Conservation (phyloP, 306 rosid species). For the Cucurbita pepo region DNA sequence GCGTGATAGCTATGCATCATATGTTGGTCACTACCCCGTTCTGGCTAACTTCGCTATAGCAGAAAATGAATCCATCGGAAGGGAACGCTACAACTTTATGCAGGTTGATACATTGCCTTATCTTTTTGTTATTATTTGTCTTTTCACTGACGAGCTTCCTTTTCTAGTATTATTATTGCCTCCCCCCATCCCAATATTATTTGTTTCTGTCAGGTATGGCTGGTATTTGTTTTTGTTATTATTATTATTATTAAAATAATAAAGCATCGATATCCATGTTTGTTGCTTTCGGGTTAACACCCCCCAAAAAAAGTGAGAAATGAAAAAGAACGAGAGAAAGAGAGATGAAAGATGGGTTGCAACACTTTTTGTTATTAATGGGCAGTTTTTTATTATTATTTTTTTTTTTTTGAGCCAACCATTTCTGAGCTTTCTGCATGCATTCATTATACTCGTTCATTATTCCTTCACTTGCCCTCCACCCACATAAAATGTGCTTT, state of each 20-base stretch:
- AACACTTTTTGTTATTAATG: background rate
- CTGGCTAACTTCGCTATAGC: constrained; percentile 66
- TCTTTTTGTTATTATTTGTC: background rate
- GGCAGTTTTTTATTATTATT: background rate
- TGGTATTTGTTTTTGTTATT: background rate
- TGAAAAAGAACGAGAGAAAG: background rate
- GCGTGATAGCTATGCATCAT: constrained; percentile 94
- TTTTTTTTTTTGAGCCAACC: background rate
- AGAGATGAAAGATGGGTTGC: background rate
- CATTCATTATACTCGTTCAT: background rate
- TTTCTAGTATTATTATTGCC: background rate
- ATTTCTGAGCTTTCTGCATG: background rate
- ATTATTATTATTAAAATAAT: background rate
- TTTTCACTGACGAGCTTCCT: background rate
- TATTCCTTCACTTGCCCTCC: background rate
- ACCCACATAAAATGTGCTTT: background rate
- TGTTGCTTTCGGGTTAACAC: too few species aligned
- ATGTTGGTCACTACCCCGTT: constrained; percentile 75
- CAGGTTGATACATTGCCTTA: constrained; percentile 29
- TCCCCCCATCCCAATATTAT: background rate
- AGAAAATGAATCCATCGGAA: constrained; percentile 89
- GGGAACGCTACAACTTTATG: constrained; percentile 84
- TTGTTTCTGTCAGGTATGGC: background rate
- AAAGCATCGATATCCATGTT: background rate
- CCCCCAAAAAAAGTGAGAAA: background rate